phyloP scores from a whole-genome alignment of 2,329 filamentous ascomycete species.

The Calycina marina region DNA sequence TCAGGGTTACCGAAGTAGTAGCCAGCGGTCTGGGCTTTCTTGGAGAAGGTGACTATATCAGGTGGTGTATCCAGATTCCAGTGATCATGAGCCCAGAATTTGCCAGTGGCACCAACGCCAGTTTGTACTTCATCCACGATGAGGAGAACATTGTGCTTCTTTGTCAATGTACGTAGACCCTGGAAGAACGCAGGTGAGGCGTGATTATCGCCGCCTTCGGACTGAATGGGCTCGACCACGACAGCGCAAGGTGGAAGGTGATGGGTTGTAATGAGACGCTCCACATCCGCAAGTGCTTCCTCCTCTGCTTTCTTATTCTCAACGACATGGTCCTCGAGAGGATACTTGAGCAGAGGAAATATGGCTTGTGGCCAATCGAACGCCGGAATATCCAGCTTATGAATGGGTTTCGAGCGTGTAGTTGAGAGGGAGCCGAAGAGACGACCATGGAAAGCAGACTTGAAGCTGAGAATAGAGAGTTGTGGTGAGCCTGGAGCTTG shows the following conservation, averaged over 20 bases:
- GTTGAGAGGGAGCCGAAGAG: conserved; percentile 67
- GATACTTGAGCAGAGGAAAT: conserved; percentile 67
- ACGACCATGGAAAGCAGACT: conserved; percentile 65
- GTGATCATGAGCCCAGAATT: conserved; percentile 80
- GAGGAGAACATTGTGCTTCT: conserved; percentile 53
- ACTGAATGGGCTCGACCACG: conserved; percentile 69
- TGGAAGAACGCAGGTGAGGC: conserved; percentile 67
- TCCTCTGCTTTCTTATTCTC: conserved; percentile 61
- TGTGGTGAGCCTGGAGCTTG: conserved; percentile 57
- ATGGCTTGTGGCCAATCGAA: conserved; percentile 79
- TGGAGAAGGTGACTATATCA: conserved; percentile 80
- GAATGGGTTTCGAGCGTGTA: conserved; percentile 69
- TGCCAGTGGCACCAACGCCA: conserved; percentile 70
- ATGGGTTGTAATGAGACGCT: conserved; percentile 50
- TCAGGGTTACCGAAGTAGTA: conserved; percentile 69
- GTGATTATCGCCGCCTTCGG: conserved; percentile 74
- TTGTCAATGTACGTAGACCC: conserved; percentile 56
- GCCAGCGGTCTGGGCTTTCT: conserved; percentile 75
- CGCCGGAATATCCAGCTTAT: conserved; percentile 78
- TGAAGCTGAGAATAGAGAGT: conserved; percentile 67
- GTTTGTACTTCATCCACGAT: conserved; percentile 82
- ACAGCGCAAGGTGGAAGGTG: conserved; percentile 60
- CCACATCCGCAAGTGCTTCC: conserved; percentile 58
- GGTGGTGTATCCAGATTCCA: conserved; percentile 59
- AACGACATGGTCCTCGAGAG: conserved; percentile 50